These are phyloP conservation scores for Neonectria hederae DNA, from an alignment of 2,329 filamentous ascomycete species.

Conservation along the genomic window DNA sequence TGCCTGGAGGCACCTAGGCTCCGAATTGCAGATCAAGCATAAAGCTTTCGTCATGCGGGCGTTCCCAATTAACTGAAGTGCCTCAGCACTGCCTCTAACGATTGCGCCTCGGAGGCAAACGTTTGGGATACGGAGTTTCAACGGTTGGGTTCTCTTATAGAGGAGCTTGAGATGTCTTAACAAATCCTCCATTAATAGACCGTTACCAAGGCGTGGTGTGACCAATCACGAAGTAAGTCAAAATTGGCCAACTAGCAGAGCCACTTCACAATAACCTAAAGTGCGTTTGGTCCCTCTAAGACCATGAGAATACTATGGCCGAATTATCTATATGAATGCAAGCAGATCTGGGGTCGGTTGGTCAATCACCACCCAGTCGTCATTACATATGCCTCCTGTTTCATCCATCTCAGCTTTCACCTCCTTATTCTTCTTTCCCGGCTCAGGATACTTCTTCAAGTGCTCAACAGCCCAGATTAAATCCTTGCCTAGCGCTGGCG, in stretches of 20 bases:
- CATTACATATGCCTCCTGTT: not conserved
- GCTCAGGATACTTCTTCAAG: conserved; percentile 57
- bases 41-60: too few relatives aligned
- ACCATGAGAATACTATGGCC: not conserved
- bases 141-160: too few relatives aligned
- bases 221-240: not conserved
- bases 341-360: conserved; percentile 20
- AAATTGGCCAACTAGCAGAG: not conserved
- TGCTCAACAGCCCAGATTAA: conserved; percentile 59
- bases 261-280: not conserved
- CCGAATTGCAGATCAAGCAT: too few relatives aligned
- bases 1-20: too few relatives aligned
- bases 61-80: too few relatives aligned
- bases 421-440: conserved; percentile 31
- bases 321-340: not conserved
- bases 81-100: too few relatives aligned
- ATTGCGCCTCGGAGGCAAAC: too few relatives aligned
- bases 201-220: not conserved
- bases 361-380: conserved; percentile 30
- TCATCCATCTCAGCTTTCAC: not conserved
- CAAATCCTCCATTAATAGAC: too few relatives aligned
- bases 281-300: not conserved
- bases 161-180: too few relatives aligned
- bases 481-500: conserved; percentile 55
- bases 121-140: too few relatives aligned